Evolutionary conservation across 768 basidiomycete species (phyloP).

Genomic region (Tylopilus vinaceipallidus): DNA sequence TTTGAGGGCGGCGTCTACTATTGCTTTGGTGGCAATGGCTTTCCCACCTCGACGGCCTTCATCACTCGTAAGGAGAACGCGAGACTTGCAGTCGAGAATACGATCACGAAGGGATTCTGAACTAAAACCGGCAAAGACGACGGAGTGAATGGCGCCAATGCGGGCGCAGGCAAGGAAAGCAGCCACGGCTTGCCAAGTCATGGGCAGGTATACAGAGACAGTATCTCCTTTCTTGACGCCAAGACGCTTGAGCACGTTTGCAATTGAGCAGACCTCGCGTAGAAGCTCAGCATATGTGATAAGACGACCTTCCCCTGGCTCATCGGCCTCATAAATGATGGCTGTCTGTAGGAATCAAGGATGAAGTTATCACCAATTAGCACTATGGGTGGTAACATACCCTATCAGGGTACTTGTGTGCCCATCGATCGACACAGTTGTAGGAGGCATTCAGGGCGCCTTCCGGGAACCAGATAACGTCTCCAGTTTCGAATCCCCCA

Average conservation of each 20-base stretch:
- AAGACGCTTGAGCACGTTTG: conserved; percentile 86
- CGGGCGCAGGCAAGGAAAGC: conserved; percentile 98
- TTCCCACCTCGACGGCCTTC: conserved; percentile 95
- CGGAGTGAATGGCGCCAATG: conserved; percentile 94
- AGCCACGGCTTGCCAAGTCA: conserved; percentile 94
- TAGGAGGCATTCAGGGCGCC: conserved; percentile 91
- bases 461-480: conserved; percentile 96
- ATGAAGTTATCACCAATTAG: not conserved
- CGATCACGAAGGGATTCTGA: conserved; percentile 94
- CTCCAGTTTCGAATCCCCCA: conserved; percentile 81
- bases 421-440: conserved; percentile 98
- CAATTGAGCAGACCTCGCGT: conserved; percentile 83
- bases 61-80: conserved; percentile 93
- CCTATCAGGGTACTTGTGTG: conserved; percentile 83
- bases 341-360: conserved; percentile 55
- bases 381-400: conserved; percentile 33
- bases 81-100: conserved; percentile 81
- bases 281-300: conserved; percentile 85
- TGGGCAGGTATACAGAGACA: conserved; percentile 89
- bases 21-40: conserved; percentile 89
- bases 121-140: conserved; percentile 96
- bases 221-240: conserved; percentile 96
- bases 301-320: conserved; percentile 74
- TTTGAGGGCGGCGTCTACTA: conserved; percentile 89
- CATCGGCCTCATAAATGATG: conserved; percentile 98